Percentiles rank a stretch among this genome's conserved stretches.
These are phyloP conservation scores for Monosporozyma yasuniensis DNA, from an alignment of 805 yeast species.

Conservation along the genomic window DNA sequence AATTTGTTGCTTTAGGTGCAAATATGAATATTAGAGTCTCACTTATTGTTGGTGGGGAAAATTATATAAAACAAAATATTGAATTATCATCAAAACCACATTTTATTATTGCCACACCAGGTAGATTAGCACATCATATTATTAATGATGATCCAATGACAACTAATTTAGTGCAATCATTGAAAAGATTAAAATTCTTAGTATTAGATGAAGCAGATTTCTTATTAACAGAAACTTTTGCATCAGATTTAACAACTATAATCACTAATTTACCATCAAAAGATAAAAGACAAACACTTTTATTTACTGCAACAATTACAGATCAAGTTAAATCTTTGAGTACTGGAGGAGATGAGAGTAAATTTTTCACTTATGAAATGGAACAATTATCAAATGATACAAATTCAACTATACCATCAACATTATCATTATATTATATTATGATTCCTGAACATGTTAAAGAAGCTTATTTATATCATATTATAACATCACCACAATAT, in stretches of 20 bases:
- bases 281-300: constrained; percentile 68
- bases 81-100: constrained; percentile 80
- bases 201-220: constrained; percentile 97
- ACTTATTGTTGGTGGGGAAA: constrained; percentile 91
- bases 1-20: constrained; percentile 87
- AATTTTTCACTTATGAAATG: constrained; percentile 34
- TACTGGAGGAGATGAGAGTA: constrained; percentile 21
- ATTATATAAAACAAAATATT: constrained; percentile 80
- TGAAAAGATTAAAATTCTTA: constrained; percentile 66
- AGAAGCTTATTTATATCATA: constrained; percentile 73
- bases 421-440: constrained; percentile 55
- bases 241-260: constrained; percentile 67
- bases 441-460: constrained; percentile 82
- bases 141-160: constrained; percentile 74
- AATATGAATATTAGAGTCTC: constrained; percentile 74
- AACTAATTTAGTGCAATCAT: constrained; percentile 44
- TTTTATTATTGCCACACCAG: constrained; percentile 94
- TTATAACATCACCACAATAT: constrained; percentile 55
- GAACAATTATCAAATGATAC: constrained; percentile 27
- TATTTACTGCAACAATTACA: constrained; percentile 94
- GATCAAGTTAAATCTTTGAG: constrained; percentile 79
- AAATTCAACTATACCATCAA: constrained; percentile 61
- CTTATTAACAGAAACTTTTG: constrained; percentile 72
- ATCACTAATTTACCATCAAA: constrained; percentile 64
- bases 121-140: constrained; percentile 88